Conservation (phyloP, 1,284 basidiomycete genomes). For the Rhodotorula sp. region DNA sequence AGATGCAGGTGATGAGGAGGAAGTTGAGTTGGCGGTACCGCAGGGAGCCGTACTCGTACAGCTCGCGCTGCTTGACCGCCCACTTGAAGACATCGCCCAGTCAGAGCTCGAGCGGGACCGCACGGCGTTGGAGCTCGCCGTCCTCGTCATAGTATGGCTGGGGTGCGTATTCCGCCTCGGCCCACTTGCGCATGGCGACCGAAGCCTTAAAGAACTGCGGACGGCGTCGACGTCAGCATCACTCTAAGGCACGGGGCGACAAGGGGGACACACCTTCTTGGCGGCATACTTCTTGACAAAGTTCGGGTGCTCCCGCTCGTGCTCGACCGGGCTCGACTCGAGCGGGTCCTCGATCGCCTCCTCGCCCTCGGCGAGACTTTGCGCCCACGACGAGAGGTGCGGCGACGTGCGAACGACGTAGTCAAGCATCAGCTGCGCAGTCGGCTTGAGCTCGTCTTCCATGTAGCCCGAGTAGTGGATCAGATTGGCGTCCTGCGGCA, state of each 20-base stretch:
- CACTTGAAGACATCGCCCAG: too few species aligned
- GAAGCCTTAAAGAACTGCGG: conserved; percentile 40
- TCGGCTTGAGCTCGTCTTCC: conserved; percentile 77
- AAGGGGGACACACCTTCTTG: conserved; percentile 25
- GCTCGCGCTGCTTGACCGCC: too few species aligned
- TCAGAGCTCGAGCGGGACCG: conserved; percentile 6
- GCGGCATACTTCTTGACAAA: conserved; percentile 59
- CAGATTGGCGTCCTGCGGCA: conserved; percentile 71
- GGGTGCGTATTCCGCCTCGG: conserved; percentile 28
- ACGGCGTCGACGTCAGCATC: not conserved
- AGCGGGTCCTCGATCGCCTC: conserved; percentile 32
- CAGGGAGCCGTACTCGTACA: too few species aligned
- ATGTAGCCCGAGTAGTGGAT: conserved; percentile 90
- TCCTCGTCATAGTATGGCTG: conserved; percentile 1
- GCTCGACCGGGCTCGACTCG: conserved; percentile 26
- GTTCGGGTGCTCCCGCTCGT: conserved; percentile 63
- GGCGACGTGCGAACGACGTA: conserved; percentile 65
- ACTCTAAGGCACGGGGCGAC: not conserved
- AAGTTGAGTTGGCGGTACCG: too few species aligned
- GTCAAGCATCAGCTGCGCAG: conserved; percentile 89
- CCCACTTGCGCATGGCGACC: conserved; percentile 34
- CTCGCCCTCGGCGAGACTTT: conserved; percentile 47
- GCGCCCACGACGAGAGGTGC: conserved; percentile 9
- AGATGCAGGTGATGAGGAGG: too few species aligned
- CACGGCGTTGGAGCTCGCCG: not conserved